These are phyloP conservation scores for Asterochloris sp. DNA, from an alignment of 139 green algal genomes.

Conservation along the genomic window DNA sequence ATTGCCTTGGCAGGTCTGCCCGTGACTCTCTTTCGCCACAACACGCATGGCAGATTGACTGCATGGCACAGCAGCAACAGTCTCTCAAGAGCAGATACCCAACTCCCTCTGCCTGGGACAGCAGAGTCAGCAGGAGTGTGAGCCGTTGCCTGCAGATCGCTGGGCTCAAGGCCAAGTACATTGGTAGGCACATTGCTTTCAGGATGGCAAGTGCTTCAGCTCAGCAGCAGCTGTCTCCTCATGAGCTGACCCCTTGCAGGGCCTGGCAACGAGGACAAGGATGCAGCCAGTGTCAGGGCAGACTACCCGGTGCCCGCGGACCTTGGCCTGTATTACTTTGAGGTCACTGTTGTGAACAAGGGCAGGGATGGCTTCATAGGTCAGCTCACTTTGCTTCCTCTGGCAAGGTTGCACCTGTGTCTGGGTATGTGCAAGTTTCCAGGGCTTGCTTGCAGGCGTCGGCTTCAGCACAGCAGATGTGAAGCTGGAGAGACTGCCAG, in stretches of 20 bases:
- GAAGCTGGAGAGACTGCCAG: slow-evolving; percentile 65
- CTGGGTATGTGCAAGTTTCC: background rate
- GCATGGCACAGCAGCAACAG: too few species aligned
- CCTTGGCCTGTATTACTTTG: slow-evolving; percentile 75
- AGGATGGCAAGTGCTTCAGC: too few species aligned
- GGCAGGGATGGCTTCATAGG: slow-evolving; percentile 69
- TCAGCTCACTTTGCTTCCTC: slow-evolving; percentile 5
- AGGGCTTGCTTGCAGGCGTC: slow-evolving; percentile 41
- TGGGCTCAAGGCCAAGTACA: slow-evolving; percentile 40
- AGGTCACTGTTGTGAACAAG: slow-evolving; percentile 60
- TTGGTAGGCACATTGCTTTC: background rate
- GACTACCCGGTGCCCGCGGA: slow-evolving; percentile 60
- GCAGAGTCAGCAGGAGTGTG: background rate
- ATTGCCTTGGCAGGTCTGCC: too few species aligned
- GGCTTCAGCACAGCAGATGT: slow-evolving; percentile 65
- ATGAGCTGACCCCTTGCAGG: slow-evolving; percentile 23
- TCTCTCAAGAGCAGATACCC: slow-evolving; percentile 3
- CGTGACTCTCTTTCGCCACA: too few species aligned
- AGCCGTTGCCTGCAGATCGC: slow-evolving; percentile 27
- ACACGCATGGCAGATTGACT: too few species aligned
- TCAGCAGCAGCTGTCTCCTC: background rate
- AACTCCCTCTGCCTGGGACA: slow-evolving; percentile 12
- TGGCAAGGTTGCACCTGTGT: background rate
- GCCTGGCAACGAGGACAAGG: slow-evolving; percentile 55
- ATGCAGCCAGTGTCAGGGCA: slow-evolving; percentile 69